Conservation (phyloP, 192 early-diverging fungal genomes). For the Coemansia sp. region DNA sequence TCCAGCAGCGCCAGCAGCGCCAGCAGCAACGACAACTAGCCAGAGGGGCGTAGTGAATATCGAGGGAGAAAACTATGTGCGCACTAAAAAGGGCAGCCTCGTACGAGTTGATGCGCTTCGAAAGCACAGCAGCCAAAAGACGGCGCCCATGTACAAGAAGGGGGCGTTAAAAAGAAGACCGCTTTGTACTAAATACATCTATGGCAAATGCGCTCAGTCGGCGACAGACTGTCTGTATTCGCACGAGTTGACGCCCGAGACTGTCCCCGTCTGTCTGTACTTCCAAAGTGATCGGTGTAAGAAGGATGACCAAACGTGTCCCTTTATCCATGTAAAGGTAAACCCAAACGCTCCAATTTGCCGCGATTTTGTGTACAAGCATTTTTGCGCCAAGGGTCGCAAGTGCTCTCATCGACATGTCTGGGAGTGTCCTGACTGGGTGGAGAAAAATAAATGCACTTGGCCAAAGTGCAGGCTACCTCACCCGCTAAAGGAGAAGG, state of each 20-base stretch:
- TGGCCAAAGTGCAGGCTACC: conserved; percentile 62
- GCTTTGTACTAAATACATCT: conserved; percentile 38
- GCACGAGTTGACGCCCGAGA: conserved; percentile 61
- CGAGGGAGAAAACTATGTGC: conserved; percentile 44
- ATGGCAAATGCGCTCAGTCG: conserved; percentile 24
- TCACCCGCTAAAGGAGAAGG: conserved; percentile 39
- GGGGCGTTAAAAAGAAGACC: not conserved
- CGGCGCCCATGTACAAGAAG: not conserved
- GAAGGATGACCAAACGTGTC: conserved; percentile 51
- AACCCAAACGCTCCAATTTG: conserved; percentile 66
- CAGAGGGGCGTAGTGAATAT: conserved; percentile 27
- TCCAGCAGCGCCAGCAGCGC: not conserved
- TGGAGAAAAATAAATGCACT: conserved; percentile 61
- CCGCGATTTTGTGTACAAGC: conserved; percentile 63
- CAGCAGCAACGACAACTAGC: not conserved
- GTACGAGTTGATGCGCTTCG: conserved; percentile 34
- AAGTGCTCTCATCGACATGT: conserved; percentile 66
- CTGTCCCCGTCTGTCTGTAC: conserved; percentile 64
- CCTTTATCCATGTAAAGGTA: conserved; percentile 62
- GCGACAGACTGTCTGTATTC: conserved; percentile 58
- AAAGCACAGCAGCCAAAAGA: conserved; percentile 3
- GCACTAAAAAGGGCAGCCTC: conserved; percentile 37
- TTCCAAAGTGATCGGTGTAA: conserved; percentile 67
- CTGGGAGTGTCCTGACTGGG: conserved; percentile 72
- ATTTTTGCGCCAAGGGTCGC: conserved; percentile 62